These are phyloP conservation scores for Backusella mclennaniae DNA, from an alignment of 192 early-diverging fungal genomes.

Conservation along the genomic window DNA sequence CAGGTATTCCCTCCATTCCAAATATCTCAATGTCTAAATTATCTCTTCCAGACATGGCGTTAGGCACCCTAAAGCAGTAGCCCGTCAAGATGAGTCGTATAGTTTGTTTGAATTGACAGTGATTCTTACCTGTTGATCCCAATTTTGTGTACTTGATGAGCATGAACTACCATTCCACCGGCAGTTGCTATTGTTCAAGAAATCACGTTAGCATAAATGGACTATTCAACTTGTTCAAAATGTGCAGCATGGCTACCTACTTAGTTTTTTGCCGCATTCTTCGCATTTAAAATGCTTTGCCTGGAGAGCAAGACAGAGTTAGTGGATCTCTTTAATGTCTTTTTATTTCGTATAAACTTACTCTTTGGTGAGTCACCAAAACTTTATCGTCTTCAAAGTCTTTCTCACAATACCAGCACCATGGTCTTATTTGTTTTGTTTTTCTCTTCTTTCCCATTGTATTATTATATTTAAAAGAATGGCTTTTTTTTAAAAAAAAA, in stretches of 20 bases:
- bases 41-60: slow-evolving; percentile 83
- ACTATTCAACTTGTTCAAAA: background rate
- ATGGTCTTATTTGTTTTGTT: slow-evolving; percentile 60
- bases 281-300: slow-evolving; percentile 94
- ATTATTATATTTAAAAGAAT: background rate
- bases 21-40: slow-evolving; percentile 90
- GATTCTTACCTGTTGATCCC: slow-evolving; percentile 62
- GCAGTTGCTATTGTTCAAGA: slow-evolving; percentile 71
- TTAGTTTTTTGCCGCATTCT: slow-evolving; percentile 67
- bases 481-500: background rate
- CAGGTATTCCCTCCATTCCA: slow-evolving; percentile 91
- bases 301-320: slow-evolving; percentile 5
- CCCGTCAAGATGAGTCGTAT: background rate
- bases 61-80: slow-evolving; percentile 65
- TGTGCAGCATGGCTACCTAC: slow-evolving; percentile 10
- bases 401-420: slow-evolving; percentile 96
- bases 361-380: slow-evolving; percentile 86
- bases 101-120: background rate
- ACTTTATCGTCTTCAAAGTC: slow-evolving; percentile 96
- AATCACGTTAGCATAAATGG: background rate
- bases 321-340: background rate
- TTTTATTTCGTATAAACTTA: slow-evolving; percentile 3
- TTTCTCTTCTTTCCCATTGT: slow-evolving; percentile 69
- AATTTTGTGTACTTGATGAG: slow-evolving; percentile 93
- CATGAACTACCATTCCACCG: slow-evolving; percentile 87